Percentiles rank a stretch among this genome's conserved stretches.
Evolutionary conservation across 2,329 filamentous ascomycete species (phyloP).

Genomic region (Penicillium capsulatum): DNA sequence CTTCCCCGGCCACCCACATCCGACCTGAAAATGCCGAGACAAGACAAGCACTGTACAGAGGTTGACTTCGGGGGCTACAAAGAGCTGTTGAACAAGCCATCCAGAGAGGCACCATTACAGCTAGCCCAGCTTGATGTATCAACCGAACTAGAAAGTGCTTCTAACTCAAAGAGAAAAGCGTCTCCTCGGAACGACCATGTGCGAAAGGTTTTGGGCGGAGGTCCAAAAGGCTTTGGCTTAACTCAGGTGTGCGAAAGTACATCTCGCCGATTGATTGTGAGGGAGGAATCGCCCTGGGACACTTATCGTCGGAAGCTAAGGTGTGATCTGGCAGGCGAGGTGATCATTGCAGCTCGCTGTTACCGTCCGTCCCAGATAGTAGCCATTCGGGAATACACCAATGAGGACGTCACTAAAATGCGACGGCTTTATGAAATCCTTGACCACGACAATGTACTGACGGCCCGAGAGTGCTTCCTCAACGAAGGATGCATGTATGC

Average conservation of each 20-base stretch:
- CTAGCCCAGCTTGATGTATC: neutral
- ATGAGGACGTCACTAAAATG: conserved; percentile 1
- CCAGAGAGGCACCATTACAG: conserved; percentile 1
- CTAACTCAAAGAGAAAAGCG: conserved; percentile 1
- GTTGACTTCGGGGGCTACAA: conserved; percentile 6
- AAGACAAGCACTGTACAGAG: conserved; percentile 8
- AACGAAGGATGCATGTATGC: conserved; percentile 7
- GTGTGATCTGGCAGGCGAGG: conserved; percentile 14
- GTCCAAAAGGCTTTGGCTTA: conserved; percentile 1
- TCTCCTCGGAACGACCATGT: neutral
- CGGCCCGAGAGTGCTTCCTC: conserved; percentile 11
- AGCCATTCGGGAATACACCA: conserved; percentile 12
- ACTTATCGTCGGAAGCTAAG: conserved; percentile 11
- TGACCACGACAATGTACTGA: conserved; percentile 8
- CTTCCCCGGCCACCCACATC: neutral
- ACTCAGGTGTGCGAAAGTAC: conserved; percentile 5
- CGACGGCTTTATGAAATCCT: conserved; percentile 4
- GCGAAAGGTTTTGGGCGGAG: conserved; percentile 3
- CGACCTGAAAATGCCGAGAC: conserved; percentile 4
- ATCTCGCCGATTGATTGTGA: conserved; percentile 4
- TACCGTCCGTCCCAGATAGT: conserved; percentile 8
- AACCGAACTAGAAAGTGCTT: neutral
- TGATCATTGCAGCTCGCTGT: conserved; percentile 9
- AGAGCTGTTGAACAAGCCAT: conserved; percentile 1
- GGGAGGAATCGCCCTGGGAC: conserved; percentile 10